These are phyloP conservation scores for Alternaria brassicae DNA, from an alignment of 2,329 filamentous ascomycete genomes.

Conservation along the genomic window DNA sequence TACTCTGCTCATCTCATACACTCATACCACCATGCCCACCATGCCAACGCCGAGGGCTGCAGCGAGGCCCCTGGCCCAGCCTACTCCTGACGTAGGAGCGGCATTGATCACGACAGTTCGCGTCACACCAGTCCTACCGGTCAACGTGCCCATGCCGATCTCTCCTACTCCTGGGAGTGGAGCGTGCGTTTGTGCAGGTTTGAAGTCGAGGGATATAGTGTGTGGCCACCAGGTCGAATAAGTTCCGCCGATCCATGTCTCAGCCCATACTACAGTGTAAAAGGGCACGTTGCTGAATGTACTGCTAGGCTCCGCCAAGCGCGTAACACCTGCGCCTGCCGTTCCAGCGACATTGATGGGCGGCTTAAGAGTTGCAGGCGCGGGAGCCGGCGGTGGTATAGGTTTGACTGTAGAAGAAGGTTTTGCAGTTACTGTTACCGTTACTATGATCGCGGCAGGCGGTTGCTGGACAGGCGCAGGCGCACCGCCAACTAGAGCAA, in stretches of 20 bases:
- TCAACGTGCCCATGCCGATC: slow-evolving; percentile 48
- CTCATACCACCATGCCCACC: slow-evolving; percentile 27
- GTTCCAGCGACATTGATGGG: not conserved
- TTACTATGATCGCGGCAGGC: not conserved
- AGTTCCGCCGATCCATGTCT: slow-evolving; percentile 37
- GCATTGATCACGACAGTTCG: slow-evolving; percentile 36
- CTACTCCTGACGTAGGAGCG: slow-evolving; percentile 25
- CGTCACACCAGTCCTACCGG: slow-evolving; percentile 36
- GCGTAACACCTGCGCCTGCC: not conserved
- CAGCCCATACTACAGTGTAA: slow-evolving; percentile 44
- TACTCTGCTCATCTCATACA: not conserved
- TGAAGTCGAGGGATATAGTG: slow-evolving; percentile 39
- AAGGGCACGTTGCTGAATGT: slow-evolving; percentile 23
- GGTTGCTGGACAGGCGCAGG: slow-evolving; percentile 8
- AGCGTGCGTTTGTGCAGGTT: slow-evolving; percentile 22
- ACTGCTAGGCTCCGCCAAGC: not conserved
- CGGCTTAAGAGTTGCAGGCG: slow-evolving; percentile 4
- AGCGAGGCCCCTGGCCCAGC: slow-evolving; percentile 26
- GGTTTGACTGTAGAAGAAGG: slow-evolving; percentile 9
- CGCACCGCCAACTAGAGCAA: not conserved
- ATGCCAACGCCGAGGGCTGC: slow-evolving; percentile 36
- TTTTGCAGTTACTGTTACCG: not conserved
- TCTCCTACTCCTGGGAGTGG: slow-evolving; percentile 38
- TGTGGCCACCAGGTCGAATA: slow-evolving; percentile 43
- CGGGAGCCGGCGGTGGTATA: slow-evolving; percentile 3